Evolutionary conservation across 768 basidiomycete genomes (phyloP), one percentile per base, ranked within the genome.

Genomic region (Lactifluus hygrophoroides): DNA sequence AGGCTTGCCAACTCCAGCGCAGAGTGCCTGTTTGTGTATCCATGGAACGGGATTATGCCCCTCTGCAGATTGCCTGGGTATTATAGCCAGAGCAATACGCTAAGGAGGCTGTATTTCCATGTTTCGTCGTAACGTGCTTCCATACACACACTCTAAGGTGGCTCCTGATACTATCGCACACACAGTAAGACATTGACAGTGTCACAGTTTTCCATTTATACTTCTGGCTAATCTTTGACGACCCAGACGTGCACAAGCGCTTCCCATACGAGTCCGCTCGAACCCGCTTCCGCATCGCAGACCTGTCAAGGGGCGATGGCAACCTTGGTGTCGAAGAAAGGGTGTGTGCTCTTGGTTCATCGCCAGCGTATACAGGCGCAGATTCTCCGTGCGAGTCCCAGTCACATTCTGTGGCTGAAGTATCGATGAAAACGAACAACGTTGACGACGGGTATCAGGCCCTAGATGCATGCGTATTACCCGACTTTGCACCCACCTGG

Each of bases 201-300:
- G 5, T 50, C 30, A 25, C 28, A 17, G 9, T 23, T 13, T 57
- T 57, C 16, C 52, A 51, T 0, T 23, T 56, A 23, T 51, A 54
- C 49, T 54, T 64, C 16, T 57, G 45, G 47, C 55, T 64, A 43
- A 25, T 62, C 21, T 64, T 42, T 52, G 61, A 64, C 16, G 34
- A 42, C 38, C 34, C 38, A 21, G 60, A 40, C 17, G 46, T 53
- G 37, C 38, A 43, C 21, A 14, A 53, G 37, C 37, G 35, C 23
- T 16, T 57, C 25, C 61, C 56, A 11, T 48, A 40, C 27, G 25
- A n/a, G 14, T 19, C 9, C 0, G 27, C 16, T 3, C 38, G 13
- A n/a, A 21, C 62, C 11, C 34, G 49, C 27, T n/a, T 62, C 14
- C 25, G 25, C 23, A 42, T 64, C 21, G 6, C 52, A 7, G 54